Percentiles rank a stretch among this genome's conserved stretches.
Evolutionary conservation across 2,329 filamentous ascomycete species (phyloP).

Genomic region (Diaporthe humulicola): DNA sequence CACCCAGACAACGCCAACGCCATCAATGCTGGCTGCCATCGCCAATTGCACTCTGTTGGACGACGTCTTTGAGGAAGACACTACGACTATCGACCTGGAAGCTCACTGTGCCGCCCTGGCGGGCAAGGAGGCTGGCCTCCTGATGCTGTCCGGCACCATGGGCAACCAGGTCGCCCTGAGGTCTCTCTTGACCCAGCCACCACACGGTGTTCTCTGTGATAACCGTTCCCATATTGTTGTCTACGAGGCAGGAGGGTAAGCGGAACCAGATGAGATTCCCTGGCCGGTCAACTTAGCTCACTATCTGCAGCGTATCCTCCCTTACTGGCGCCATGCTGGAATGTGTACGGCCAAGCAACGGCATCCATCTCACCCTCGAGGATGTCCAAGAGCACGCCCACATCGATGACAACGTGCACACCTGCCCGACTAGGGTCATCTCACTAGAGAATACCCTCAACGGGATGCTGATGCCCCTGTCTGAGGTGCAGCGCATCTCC

Average conservation of each 20-base stretch:
- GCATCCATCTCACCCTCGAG: constrained; percentile 79
- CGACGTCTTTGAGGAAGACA: constrained; percentile 86
- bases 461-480: constrained; percentile 82
- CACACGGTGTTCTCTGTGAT: constrained; percentile 85
- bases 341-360: constrained; percentile 77
- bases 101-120: constrained; percentile 79
- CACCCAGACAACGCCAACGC: constrained; percentile 78
- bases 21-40: constrained; percentile 86
- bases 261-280: constrained; percentile 26
- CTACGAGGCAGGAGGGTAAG: constrained; percentile 73
- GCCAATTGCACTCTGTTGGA: constrained; percentile 81
- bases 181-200: constrained; percentile 82
- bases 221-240: constrained; percentile 82
- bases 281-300: not conserved
- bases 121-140: constrained; percentile 81
- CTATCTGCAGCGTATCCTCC: constrained; percentile 69
- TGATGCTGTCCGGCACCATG: constrained; percentile 94
- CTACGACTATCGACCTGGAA: constrained; percentile 83
- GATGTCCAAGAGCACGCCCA: constrained; percentile 78
- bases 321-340: constrained; percentile 80
- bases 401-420: constrained; percentile 78
- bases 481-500: constrained; percentile 77
- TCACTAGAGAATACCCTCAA: constrained; percentile 88
- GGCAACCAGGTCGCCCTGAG: constrained; percentile 90
- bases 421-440: constrained; percentile 84